phyloP scores from a whole-genome alignment of 83 land plant genomes.

The Thuja plicata region DNA sequence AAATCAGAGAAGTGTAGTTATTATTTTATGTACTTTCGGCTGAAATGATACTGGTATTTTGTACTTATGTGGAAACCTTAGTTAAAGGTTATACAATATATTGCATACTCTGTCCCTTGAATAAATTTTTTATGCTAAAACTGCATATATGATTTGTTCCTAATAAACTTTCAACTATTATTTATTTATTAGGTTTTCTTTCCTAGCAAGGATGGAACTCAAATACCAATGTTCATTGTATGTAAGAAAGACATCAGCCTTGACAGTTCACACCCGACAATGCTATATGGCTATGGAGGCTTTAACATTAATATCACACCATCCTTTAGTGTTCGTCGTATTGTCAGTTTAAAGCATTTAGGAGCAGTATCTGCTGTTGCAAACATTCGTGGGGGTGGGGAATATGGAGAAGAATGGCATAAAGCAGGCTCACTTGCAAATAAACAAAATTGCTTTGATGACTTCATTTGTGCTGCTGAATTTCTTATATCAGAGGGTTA shows the following conservation, averaged over 20 bases:
- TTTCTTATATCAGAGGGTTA: slow-evolving; percentile 81
- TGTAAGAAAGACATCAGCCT: slow-evolving; percentile 62
- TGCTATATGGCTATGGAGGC: slow-evolving; percentile 96
- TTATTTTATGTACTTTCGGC: background rate
- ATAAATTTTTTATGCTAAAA: background rate
- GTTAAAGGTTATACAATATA: background rate
- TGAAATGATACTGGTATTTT: background rate
- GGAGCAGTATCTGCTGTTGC: slow-evolving; percentile 79
- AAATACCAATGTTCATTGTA: slow-evolving; percentile 94
- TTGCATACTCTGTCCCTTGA: background rate
- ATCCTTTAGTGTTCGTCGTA: slow-evolving; percentile 64
- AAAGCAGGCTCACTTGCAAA: slow-evolving; percentile 86
- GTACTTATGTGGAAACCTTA: background rate
- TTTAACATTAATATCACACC: slow-evolving; percentile 89
- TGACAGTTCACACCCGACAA: slow-evolving; percentile 85
- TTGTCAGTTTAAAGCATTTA: slow-evolving; percentile 55
- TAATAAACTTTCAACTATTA: background rate
- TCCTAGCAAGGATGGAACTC: slow-evolving; percentile 86
- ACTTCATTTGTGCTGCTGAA: slow-evolving; percentile 88
- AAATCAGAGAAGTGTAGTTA: background rate
- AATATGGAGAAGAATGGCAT: slow-evolving; percentile 99
- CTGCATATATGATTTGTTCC: background rate
- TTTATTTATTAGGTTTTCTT: slow-evolving; percentile 57
- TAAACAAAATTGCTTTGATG: slow-evolving; percentile 98
- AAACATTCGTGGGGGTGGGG: slow-evolving; percentile 99